Conservation (phyloP, 83 land plant species). For the Diphasiastrum complanatum region DNA sequence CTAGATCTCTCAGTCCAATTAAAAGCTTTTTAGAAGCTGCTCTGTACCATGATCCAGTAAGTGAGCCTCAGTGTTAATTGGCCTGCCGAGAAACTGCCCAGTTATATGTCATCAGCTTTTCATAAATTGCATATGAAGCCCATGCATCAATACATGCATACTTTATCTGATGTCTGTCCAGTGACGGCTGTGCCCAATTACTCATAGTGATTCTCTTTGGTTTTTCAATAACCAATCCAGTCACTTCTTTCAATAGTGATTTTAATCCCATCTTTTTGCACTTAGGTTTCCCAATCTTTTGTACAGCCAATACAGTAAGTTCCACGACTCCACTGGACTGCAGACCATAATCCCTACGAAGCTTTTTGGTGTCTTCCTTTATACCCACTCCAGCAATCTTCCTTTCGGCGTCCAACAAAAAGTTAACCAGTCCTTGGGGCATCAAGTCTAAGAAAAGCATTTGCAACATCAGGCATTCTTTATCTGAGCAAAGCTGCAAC, state of each 20-base stretch:
- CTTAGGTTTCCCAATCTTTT: background rate
- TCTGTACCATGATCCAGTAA: too few relatives aligned
- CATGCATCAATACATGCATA: slow-evolving; percentile 21
- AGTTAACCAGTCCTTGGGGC: slow-evolving; percentile 3
- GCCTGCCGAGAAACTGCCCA: too few relatives aligned
- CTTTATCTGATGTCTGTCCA: slow-evolving; percentile 2
- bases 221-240: slow-evolving; percentile 7
- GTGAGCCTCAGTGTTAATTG: too few relatives aligned
- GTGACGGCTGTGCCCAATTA: slow-evolving; percentile 10
- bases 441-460: slow-evolving; percentile 6
- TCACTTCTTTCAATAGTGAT: slow-evolving; percentile 2
- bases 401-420: background rate
- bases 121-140: slow-evolving; percentile 12
- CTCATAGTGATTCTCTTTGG: slow-evolving; percentile 17
- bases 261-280: slow-evolving; percentile 2
- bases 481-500: slow-evolving; percentile 7
- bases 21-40: too few relatives aligned
- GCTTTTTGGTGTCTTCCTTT: slow-evolving; percentile 8
- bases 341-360: slow-evolving; percentile 5
- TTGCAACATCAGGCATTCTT: slow-evolving; percentile 10
- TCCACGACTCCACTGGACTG: slow-evolving; percentile 11
- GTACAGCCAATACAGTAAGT: slow-evolving; percentile 8
- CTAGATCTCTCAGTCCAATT: too few relatives aligned
- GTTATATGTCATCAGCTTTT: slow-evolving; percentile 20
- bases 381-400: slow-evolving; percentile 13